Conservation (phyloP, 83 land plant genomes). For the Diphasiastrum complanatum region DNA sequence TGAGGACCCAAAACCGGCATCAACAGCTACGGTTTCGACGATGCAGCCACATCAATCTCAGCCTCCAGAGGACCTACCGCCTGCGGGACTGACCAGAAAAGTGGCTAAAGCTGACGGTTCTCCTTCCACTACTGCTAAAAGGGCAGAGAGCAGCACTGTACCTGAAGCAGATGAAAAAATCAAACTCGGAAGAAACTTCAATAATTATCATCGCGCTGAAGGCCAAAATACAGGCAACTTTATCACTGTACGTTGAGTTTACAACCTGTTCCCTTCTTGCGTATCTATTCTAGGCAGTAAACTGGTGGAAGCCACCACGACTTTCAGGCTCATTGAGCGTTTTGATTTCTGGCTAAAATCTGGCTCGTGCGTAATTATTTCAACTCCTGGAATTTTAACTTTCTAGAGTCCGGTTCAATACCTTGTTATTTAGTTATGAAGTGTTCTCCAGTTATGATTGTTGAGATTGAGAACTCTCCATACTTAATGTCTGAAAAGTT, state of each 20-base stretch:
- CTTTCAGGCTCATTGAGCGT: too few relatives aligned
- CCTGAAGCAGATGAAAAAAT: too few relatives aligned
- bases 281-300: background rate
- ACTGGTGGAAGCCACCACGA: too few relatives aligned
- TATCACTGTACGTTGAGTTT: conserved; percentile 1
- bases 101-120: background rate
- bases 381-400: background rate
- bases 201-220: conserved; percentile 16
- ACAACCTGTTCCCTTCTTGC: background rate
- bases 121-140: background rate
- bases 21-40: background rate
- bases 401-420: background rate
- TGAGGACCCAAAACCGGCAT: background rate
- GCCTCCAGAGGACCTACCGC: background rate
- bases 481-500: too few relatives aligned
- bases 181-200: too few relatives aligned
- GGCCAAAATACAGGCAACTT: conserved; percentile 16
- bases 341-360: too few relatives aligned
- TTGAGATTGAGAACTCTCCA: too few relatives aligned
- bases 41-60: background rate
- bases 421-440: too few relatives aligned
- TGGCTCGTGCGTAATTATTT: too few relatives aligned
- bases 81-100: background rate
- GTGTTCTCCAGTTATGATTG: too few relatives aligned
- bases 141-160: too few relatives aligned